phyloP scores from a whole-genome alignment of 805 yeast species.

The Saturnispora gosingensis region DNA sequence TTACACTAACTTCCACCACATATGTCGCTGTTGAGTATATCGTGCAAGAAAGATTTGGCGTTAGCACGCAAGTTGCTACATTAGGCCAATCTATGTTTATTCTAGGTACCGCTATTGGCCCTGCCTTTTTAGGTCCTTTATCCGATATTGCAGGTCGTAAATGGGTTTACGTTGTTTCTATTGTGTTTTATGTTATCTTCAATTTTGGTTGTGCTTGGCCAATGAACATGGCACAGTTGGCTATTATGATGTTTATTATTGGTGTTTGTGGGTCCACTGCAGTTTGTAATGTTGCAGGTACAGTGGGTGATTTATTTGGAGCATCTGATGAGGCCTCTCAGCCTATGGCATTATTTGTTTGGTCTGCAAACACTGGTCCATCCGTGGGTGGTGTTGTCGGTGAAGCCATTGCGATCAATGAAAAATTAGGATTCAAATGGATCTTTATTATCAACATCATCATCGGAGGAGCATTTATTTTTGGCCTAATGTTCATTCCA shows the following conservation, averaged over 20 bases:
- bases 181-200: conserved; percentile 22
- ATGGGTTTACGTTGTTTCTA: conserved; percentile 29
- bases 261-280: conserved; percentile 28
- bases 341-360: conserved; percentile 29
- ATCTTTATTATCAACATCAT: conserved; percentile 27
- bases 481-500: conserved; percentile 22
- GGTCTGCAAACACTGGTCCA: conserved; percentile 30
- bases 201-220: conserved; percentile 30
- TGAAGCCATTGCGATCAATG: conserved; percentile 27
- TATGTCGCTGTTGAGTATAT: conserved; percentile 26
- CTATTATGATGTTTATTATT: conserved; percentile 26
- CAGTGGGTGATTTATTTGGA: conserved; percentile 29
- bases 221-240: conserved; percentile 26
- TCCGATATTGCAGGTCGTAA: conserved; percentile 31
- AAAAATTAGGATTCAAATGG: conserved; percentile 26
- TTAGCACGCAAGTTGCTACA: conserved; percentile 26
- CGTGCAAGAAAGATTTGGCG: conserved; percentile 22
- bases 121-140: conserved; percentile 29
- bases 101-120: conserved; percentile 30
- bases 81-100: conserved; percentile 30
- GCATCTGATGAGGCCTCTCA: conserved; percentile 29
- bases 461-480: conserved; percentile 21
- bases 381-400: conserved; percentile 30
- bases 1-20: conserved; percentile 27
- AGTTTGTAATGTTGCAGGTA: conserved; percentile 29